These are phyloP conservation scores for Citrus sinensis DNA, from an alignment of 345 rosid species.

Conservation along the genomic window DNA sequence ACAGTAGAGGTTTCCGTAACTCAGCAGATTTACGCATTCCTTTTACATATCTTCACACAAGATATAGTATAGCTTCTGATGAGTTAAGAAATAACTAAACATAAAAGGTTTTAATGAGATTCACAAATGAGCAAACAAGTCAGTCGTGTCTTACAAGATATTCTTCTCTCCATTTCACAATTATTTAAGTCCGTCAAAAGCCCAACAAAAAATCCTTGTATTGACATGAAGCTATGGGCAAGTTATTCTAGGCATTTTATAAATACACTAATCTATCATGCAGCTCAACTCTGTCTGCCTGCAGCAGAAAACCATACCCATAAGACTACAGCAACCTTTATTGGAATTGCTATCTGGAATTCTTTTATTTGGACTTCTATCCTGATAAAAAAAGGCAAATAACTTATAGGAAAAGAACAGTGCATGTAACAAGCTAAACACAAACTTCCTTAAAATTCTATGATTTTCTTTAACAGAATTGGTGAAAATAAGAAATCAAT, in stretches of 20 bases:
- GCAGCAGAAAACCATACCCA: background rate
- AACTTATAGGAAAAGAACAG: background rate
- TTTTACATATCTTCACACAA: too few species aligned
- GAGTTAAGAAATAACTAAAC: background rate
- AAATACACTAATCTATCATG: background rate
- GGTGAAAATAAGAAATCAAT: background rate
- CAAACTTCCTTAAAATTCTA: background rate
- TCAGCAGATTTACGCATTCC: too few species aligned
- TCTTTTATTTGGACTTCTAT: background rate
- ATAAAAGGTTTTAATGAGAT: background rate
- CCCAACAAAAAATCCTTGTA: background rate
- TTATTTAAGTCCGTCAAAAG: background rate
- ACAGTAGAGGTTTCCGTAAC: too few species aligned
- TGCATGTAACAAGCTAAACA: background rate
- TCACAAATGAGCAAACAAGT: background rate
- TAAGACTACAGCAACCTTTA: background rate
- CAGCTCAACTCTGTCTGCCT: background rate
- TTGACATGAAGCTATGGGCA: background rate
- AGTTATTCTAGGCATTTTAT: background rate
- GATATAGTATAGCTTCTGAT: too few species aligned
- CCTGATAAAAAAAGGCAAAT: too few species aligned
- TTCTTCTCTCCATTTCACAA: background rate
- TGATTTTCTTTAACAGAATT: background rate
- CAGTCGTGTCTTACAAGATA: background rate
- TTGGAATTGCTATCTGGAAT: background rate